These are phyloP conservation scores for Aspergillus cavernicola DNA, from an alignment of 495 filamentous ascomycete genomes.

Conservation along the genomic window DNA sequence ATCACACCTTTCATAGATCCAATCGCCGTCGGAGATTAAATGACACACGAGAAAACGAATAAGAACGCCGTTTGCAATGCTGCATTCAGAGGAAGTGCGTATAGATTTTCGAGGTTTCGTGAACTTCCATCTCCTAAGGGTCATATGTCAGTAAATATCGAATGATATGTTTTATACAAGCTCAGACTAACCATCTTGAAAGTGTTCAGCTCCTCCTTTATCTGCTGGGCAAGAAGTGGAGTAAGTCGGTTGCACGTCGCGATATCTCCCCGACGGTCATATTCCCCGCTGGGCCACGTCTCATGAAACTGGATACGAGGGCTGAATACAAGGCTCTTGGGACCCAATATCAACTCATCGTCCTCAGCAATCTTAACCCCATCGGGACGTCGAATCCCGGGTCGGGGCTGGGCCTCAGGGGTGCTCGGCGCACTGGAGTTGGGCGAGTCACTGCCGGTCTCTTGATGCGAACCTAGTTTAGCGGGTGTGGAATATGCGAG, in stretches of 20 bases:
- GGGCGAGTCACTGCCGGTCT: slow-evolving; percentile 68
- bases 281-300: slow-evolving; percentile 92
- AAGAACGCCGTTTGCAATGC: slow-evolving; percentile 29
- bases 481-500: slow-evolving; percentile 64
- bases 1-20: slow-evolving; percentile 23
- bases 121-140: slow-evolving; percentile 96
- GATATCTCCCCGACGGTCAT: slow-evolving; percentile 93
- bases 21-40: slow-evolving; percentile 22
- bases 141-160: slow-evolving; percentile 21
- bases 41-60: slow-evolving; percentile 16
- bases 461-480: slow-evolving; percentile 32
- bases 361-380: slow-evolving; percentile 72
- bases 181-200: slow-evolving; percentile 91
- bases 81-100: slow-evolving; percentile 90
- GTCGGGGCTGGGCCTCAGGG: slow-evolving; percentile 63
- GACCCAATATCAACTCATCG: slow-evolving; percentile 67
- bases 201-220: slow-evolving; percentile 98
- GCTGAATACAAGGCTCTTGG: slow-evolving; percentile 83
- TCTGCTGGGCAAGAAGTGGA: slow-evolving; percentile 95
- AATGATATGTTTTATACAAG: neutral
- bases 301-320: slow-evolving; percentile 93
- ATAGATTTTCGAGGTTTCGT: slow-evolving; percentile 96
- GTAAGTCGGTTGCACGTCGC: slow-evolving; percentile 97
- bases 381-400: slow-evolving; percentile 57
- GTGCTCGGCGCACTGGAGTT: slow-evolving; percentile 80